Evolutionary conservation across 2,329 filamentous ascomycete species (phyloP), one percentile per base, ranked within the genome.

Genomic region (Penicillium italicum): DNA sequence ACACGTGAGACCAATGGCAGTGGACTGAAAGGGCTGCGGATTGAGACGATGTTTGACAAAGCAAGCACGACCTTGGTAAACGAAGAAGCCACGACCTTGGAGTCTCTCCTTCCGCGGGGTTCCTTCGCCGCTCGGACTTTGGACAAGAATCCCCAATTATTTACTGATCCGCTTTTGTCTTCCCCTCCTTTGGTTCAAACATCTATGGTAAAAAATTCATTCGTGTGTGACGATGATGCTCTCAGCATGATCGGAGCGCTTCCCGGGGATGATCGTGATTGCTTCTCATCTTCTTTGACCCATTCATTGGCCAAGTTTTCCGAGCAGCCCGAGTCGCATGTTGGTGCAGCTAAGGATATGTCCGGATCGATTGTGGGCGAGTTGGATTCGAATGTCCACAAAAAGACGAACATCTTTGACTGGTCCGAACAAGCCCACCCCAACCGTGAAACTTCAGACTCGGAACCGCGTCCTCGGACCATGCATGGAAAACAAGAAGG

Each of bases 41-140:
- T 87, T 55, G 82, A 86, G 63, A 84, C 81, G 11, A 84, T 87
- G 63, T 86, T 87, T 68, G 82, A 85, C 68, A 81, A 83, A 64
- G 79, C 75, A 56, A 59, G 69, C 8, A 66, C 72, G 16, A 64
- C 67, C 28, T 47, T 66, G 43, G 72, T 69, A 44, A 76, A 77
- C 59, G 66, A 73, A 58, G 78, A 74, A 62, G 63, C 77, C 49
- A 69, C 75, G 50, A 73, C 74, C 53, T 69, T 82, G 43, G 74
- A 77, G 55, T 78, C 82, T 61, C 71, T 82, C 18, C 71, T 81
- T 9, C 77, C 76, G 30, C 74, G 77, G 50, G 77, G 77, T 22
- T 72, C 77, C 31, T 77, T 80, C 63, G 59, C 62, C 56, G 61
- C 66, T 45, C 62, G 68, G 43, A 57, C 65, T 30, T 53, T 63